Evolutionary conservation across 2,329 filamentous ascomycete genomes (phyloP).

Genomic region (Fusarium fujikuroi): DNA sequence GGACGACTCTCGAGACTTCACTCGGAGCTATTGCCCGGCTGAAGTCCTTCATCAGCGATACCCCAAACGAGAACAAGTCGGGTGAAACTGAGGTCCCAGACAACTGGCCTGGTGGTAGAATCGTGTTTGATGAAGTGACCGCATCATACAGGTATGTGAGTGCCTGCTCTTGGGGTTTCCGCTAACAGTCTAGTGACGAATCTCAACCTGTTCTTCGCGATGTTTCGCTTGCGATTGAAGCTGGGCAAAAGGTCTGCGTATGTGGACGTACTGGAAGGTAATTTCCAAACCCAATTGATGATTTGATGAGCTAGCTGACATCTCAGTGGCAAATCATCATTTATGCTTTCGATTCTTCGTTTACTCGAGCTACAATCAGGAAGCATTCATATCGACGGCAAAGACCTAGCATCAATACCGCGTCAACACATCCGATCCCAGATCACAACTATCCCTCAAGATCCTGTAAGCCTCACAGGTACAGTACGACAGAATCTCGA

Average conservation of each 20-base stretch:
- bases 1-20: constrained; percentile 52
- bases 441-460: constrained; percentile 60
- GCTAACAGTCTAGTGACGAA: constrained; percentile 26
- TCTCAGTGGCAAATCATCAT: constrained; percentile 60
- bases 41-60: constrained; percentile 45
- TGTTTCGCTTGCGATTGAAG: constrained; percentile 36
- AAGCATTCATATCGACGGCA: constrained; percentile 55
- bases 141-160: constrained; percentile 43
- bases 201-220: constrained; percentile 20
- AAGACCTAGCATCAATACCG: constrained; percentile 54
- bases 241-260: constrained; percentile 60
- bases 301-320: background rate
- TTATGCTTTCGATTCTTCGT: constrained; percentile 59
- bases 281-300: accelerated
- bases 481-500: constrained; percentile 60
- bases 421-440: constrained; percentile 56
- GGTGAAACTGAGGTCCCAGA: constrained; percentile 1
- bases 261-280: constrained; percentile 60
- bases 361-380: constrained; percentile 56
- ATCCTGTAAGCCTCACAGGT: constrained; percentile 58
- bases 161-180: accelerated
- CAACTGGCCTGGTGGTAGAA: constrained; percentile 46
- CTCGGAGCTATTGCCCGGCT: constrained; percentile 51
- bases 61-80: constrained; percentile 43
- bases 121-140: constrained; percentile 44